Conservation (phyloP, 148 eudicot genomes). For the Vaccinium darrowii region DNA sequence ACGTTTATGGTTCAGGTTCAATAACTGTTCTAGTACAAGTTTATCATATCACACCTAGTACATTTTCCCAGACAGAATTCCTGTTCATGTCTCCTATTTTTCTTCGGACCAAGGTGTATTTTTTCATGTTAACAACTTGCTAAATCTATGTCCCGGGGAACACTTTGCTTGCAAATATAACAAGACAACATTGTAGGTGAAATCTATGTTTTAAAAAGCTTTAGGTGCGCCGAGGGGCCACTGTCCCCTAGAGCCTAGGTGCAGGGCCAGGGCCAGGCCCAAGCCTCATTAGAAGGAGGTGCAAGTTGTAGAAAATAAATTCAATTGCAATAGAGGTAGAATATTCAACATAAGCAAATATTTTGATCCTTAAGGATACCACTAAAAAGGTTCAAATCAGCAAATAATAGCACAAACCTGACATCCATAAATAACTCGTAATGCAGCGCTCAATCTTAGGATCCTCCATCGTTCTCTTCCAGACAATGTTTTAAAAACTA, state of each 20-base stretch:
- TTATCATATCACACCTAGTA: background rate
- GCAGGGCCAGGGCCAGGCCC: background rate
- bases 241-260: too few relatives aligned
- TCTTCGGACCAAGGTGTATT: background rate
- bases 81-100: background rate
- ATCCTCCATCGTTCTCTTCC: background rate
- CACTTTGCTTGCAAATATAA: slow-evolving; percentile 2
- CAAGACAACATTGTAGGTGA: background rate
- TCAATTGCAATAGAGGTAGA: background rate
- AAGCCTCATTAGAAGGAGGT: background rate
- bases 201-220: background rate
- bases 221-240: background rate
- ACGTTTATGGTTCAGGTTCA: background rate
- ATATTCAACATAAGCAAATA: background rate
- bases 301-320: background rate
- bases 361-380: background rate
- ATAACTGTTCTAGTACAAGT: background rate
- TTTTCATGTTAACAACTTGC: background rate
- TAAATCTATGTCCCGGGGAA: background rate
- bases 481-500: too few relatives aligned
- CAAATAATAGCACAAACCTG: background rate
- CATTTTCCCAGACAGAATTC: background rate
- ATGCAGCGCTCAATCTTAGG: background rate
- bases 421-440: background rate
- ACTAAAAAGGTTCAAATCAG: background rate